Evolutionary conservation across 2,329 filamentous ascomycete species (phyloP).

Genomic region (Thermothelomyces thermophilus): DNA sequence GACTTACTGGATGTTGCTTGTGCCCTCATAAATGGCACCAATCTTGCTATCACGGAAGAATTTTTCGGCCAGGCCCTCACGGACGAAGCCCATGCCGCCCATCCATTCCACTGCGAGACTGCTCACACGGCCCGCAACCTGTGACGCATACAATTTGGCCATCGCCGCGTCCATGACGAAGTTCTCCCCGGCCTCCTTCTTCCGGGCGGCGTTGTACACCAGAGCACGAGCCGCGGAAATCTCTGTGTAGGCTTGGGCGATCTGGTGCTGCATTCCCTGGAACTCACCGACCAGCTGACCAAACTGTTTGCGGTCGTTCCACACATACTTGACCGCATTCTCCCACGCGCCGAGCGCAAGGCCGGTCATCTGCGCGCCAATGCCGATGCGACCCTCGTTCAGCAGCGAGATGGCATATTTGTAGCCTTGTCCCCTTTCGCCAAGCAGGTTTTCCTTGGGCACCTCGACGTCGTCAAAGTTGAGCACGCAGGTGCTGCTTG

Average conservation of each 20-base stretch:
- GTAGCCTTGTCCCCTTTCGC: conserved; percentile 86
- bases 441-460: conserved; percentile 80
- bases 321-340: conserved; percentile 87
- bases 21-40: conserved; percentile 93
- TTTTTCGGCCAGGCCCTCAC: conserved; percentile 96
- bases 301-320: conserved; percentile 98
- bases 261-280: conserved; percentile 98
- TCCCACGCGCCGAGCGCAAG: conserved; percentile 91
- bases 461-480: conserved; percentile 96
- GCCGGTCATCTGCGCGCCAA: conserved; percentile 97
- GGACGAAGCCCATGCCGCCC: conserved; percentile 98
- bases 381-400: conserved; percentile 96
- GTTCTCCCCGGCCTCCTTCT: conserved; percentile 95
- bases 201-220: conserved; percentile 91
- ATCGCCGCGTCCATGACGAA: conserved; percentile 96
- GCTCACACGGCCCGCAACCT: conserved; percentile 82
- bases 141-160: conserved; percentile 92
- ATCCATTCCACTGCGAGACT: conserved; percentile 95
- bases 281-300: conserved; percentile 90
- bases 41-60: conserved; percentile 98
- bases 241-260: conserved; percentile 92
- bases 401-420: conserved; percentile 93
- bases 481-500: conserved; percentile 92
- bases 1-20: conserved; percentile 64
- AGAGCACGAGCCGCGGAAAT: conserved; percentile 85